A percentile compares a stretch with the other conserved stretches of the same genome.
phyloP scores from a whole-genome alignment of 495 filamentous ascomycete genomes.

The Clavariopsis aquatica region DNA sequence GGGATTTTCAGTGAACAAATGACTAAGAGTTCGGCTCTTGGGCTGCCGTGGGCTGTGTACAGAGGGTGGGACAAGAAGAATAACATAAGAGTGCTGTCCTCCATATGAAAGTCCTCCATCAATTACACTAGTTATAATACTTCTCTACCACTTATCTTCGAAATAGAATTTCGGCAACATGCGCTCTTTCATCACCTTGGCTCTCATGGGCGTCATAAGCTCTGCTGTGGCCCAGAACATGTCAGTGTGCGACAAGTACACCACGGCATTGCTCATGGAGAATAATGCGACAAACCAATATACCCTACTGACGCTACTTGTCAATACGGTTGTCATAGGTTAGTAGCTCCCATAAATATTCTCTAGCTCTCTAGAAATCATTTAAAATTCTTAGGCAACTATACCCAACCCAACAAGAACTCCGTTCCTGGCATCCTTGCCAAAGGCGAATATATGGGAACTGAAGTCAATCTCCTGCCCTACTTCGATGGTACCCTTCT shows the following conservation, averaged over 20 bases:
- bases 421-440: constrained; percentile 55
- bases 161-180: too few relatives aligned
- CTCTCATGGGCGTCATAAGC: constrained; percentile 36
- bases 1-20: not conserved
- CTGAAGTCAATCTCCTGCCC: constrained; percentile 53
- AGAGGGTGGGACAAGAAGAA: not conserved
- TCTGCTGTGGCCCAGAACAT: constrained; percentile 47
- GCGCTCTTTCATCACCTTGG: constrained; percentile 22
- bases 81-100: too few relatives aligned
- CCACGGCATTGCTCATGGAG: constrained; percentile 52
- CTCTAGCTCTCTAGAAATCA: not conserved
- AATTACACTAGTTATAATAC: too few relatives aligned
- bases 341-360: not conserved
- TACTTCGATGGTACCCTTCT: constrained; percentile 56
- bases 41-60: not conserved
- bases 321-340: constrained; percentile 59
- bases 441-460: constrained; percentile 48
- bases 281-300: constrained; percentile 58
- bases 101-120: too few relatives aligned
- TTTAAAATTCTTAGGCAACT: constrained; percentile 41
- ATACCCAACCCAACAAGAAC: constrained; percentile 51
- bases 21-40: not conserved
- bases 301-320: constrained; percentile 54
- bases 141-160: too few relatives aligned
- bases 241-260: constrained; percentile 60